These are phyloP conservation scores for Echinosophora koreensis DNA, from an alignment of 306 rosid genomes.

Conservation along the genomic window DNA sequence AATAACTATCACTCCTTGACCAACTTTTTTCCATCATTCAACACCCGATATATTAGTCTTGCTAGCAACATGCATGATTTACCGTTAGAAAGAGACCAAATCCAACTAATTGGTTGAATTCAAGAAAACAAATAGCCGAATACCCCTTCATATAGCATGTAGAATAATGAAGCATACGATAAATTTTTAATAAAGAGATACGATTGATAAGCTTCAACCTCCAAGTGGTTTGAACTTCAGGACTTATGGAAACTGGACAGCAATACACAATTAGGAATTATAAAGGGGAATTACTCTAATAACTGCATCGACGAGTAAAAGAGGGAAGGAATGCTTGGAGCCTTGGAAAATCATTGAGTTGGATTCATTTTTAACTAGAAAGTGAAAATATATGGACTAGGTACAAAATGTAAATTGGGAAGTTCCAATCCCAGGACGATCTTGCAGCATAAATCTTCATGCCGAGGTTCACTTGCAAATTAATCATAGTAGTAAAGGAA, in stretches of 20 bases:
- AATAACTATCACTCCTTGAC: neutral
- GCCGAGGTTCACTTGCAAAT: neutral
- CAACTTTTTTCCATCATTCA: neutral
- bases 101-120: slow-evolving; percentile 8
- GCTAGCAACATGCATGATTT: neutral
- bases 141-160: neutral
- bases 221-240: neutral
- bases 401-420: neutral
- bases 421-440: slow-evolving; percentile 1
- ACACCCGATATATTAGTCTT: neutral
- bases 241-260: neutral
- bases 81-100: neutral
- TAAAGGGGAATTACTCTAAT: slow-evolving; percentile 1
- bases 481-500: neutral
- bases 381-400: neutral
- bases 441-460: neutral
- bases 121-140: neutral
- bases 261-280: neutral
- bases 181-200: neutral
- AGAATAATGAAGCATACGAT: neutral
- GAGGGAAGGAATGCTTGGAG: neutral
- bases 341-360: neutral
- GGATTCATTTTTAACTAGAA: neutral
- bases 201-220: neutral
- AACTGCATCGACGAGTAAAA: neutral